These are phyloP conservation scores for Sarcodon aspratus DNA, from an alignment of 768 basidiomycete species.

Conservation along the genomic window DNA sequence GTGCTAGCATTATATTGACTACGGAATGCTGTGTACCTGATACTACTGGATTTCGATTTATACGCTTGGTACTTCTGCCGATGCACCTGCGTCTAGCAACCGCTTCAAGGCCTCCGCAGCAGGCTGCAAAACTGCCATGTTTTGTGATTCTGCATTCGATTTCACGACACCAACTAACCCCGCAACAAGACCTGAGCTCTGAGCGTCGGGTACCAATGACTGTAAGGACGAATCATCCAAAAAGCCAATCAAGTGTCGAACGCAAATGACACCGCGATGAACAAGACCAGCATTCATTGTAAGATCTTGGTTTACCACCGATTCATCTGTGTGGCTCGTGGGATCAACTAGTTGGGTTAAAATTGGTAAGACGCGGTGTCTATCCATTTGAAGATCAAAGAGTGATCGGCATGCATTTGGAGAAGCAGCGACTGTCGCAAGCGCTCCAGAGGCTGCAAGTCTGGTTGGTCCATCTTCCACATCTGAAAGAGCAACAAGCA, in stretches of 20 bases:
- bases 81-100: constrained; percentile 19
- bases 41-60: no score
- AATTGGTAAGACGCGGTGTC: constrained; percentile 50
- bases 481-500: constrained; percentile 78
- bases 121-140: constrained; percentile 30
- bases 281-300: constrained; percentile 48
- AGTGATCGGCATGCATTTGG: constrained; percentile 48
- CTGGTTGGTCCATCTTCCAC: constrained; percentile 79
- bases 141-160: constrained; percentile 21
- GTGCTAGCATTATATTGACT: background rate
- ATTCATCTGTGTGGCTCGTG: constrained; percentile 25
- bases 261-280: constrained; percentile 71
- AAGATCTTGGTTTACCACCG: constrained; percentile 11
- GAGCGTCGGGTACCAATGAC: constrained; percentile 38
- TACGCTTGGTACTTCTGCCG: no score
- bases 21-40: background rate
- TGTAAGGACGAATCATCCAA: constrained; percentile 28
- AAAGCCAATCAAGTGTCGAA: constrained; percentile 48
- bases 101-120: constrained; percentile 40
- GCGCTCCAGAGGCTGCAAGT: constrained; percentile 82
- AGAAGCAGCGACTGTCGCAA: constrained; percentile 68
- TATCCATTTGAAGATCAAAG: constrained; percentile 53
- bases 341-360: constrained; percentile 62
- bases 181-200: constrained; percentile 37
- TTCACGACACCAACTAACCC: constrained; percentile 42